phyloP scores from a whole-genome alignment of 1,284 basidiomycete species.

The Leccinum fuscescens region DNA sequence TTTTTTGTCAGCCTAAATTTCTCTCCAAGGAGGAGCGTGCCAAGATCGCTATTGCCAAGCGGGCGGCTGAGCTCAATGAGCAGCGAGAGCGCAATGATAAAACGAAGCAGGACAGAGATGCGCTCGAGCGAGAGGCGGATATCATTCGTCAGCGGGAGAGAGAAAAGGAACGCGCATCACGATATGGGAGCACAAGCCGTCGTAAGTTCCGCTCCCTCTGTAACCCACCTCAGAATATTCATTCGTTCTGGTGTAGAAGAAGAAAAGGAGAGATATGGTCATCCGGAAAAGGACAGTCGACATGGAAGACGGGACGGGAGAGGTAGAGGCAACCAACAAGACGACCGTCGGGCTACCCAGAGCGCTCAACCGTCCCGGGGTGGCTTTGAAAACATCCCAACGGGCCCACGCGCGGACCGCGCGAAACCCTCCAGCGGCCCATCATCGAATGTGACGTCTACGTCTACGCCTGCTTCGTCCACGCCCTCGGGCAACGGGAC shows the following conservation, averaged over 20 bases:
- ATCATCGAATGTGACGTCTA: constrained; percentile 28
- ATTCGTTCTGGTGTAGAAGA: constrained; percentile 47
- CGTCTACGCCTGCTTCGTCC: constrained; percentile 41
- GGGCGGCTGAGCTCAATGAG: constrained; percentile 74
- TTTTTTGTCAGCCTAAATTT: constrained; percentile 76
- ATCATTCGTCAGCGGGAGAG: constrained; percentile 52
- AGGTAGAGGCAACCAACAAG: constrained; percentile 30
- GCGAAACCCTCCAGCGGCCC: constrained; percentile 39
- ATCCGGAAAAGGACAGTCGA: constrained; percentile 49
- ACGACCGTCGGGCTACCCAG: constrained; percentile 35
- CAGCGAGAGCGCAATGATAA: constrained; percentile 64
- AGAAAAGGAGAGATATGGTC: constrained; percentile 52
- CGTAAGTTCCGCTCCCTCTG: constrained; percentile 41
- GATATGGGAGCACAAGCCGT: constrained; percentile 32
- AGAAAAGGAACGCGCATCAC: constrained; percentile 27
- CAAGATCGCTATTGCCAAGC: constrained; percentile 82
- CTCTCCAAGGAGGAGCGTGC: constrained; percentile 86
- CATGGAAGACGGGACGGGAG: constrained; percentile 36
- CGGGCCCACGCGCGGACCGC: constrained; percentile 80
- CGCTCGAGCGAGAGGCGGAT: constrained; percentile 74
- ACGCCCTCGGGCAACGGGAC: constrained; percentile 34
- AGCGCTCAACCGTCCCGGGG: constrained; percentile 31
- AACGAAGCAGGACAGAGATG: constrained; percentile 56
- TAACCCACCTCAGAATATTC: constrained; percentile 16
- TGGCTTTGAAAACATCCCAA: constrained; percentile 67